These are phyloP conservation scores for Pistacia vera DNA, from an alignment of 345 rosid species.

Conservation along the genomic window DNA sequence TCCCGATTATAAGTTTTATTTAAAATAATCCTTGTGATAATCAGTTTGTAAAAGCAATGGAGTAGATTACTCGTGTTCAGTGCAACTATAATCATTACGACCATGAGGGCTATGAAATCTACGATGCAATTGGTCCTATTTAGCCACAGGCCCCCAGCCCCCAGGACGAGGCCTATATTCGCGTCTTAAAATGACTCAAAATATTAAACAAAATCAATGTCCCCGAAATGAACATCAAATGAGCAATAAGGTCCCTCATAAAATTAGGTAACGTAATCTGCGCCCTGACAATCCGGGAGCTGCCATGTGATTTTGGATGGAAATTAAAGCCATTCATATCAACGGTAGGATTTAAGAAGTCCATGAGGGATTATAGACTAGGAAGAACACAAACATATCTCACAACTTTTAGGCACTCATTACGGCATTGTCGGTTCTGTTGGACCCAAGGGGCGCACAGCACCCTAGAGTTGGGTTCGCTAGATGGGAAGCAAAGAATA, in stretches of 20 bases:
- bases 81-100: not conserved
- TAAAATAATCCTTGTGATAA: too few relatives aligned
- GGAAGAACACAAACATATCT: not conserved
- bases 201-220: too few relatives aligned
- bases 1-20: too few relatives aligned
- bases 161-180: too few relatives aligned
- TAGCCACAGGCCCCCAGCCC: too few relatives aligned
- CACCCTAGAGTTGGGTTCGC: not conserved
- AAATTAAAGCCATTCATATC: not conserved
- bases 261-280: not conserved
- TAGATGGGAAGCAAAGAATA: constrained; percentile 12
- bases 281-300: not conserved
- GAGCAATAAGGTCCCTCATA: not conserved
- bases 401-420: not conserved
- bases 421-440: constrained; percentile 1
- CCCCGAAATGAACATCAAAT: not conserved
- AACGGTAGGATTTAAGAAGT: not conserved
- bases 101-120: not conserved
- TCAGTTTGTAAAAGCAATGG: not conserved
- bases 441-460: constrained; percentile 17
- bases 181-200: too few relatives aligned
- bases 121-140: too few relatives aligned
- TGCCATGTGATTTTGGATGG: not conserved
- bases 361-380: not conserved
- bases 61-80: too few relatives aligned